Conservation (phyloP, 1,284 basidiomycete species). For the Anthracocystis setariae region DNA sequence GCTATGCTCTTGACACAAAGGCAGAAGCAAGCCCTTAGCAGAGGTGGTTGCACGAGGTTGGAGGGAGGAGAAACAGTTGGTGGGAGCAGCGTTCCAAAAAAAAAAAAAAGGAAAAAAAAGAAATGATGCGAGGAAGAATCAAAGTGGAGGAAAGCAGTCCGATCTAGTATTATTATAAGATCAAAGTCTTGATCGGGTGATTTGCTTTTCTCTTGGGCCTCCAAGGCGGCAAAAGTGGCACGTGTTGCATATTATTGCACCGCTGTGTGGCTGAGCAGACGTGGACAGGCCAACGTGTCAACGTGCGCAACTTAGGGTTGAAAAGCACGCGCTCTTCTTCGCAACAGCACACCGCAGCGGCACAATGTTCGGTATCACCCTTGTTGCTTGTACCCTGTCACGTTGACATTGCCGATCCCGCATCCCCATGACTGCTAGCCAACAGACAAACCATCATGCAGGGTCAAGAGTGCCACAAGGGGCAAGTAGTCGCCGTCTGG, state of each 20-base stretch:
- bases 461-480: slow-evolving; percentile 1
- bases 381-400: slow-evolving; percentile 5
- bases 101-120: too few species aligned
- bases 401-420: slow-evolving; percentile 10
- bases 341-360: slow-evolving; percentile 8
- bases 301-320: slow-evolving; percentile 31
- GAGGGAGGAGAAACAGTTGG: too few species aligned
- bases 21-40: background rate
- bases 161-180: background rate
- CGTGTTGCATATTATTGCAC: too few species aligned
- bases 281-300: slow-evolving; percentile 34
- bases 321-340: background rate
- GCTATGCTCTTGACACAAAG: background rate
- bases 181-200: background rate
- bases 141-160: slow-evolving; percentile 14
- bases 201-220: background rate
- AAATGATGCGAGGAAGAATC: slow-evolving; percentile 1
- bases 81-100: too few species aligned
- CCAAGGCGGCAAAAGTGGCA: slow-evolving; percentile 7
- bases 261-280: slow-evolving; percentile 13
- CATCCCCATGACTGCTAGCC: too few species aligned
- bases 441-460: background rate
- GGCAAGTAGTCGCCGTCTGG: background rate
- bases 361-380: slow-evolving; percentile 9
- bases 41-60: too few species aligned